phyloP scores from a whole-genome alignment of 345 rosid species.

The Balakata baccata region DNA sequence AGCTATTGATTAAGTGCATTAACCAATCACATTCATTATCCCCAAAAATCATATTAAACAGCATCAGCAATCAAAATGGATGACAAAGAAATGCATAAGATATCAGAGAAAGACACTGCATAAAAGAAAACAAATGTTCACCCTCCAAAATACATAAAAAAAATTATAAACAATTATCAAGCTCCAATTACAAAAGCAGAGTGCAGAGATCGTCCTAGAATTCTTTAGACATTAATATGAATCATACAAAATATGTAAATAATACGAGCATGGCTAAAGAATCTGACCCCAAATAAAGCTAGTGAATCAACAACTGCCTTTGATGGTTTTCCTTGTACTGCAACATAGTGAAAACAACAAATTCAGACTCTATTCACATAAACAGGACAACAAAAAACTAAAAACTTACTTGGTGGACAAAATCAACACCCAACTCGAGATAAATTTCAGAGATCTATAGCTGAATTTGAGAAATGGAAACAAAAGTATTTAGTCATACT shows the following conservation, averaged over 20 bases:
- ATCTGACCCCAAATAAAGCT: conserved; percentile 91
- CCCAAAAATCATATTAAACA: background rate
- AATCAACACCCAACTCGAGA: background rate
- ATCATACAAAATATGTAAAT: background rate
- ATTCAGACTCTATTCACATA: background rate
- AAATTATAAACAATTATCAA: background rate
- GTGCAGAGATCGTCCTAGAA: background rate
- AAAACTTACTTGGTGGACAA: background rate
- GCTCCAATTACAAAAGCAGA: background rate
- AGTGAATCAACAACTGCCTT: conserved; percentile 81
- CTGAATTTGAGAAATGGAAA: background rate
- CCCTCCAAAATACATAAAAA: background rate
- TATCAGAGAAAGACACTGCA: background rate
- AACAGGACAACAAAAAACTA: background rate
- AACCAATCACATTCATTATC: background rate
- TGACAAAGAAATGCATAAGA: background rate
- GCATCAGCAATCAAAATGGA: background rate
- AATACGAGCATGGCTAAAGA: conserved; percentile 18
- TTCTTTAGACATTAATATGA: background rate
- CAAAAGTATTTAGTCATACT: conserved; percentile 6
- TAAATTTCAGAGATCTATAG: conserved; percentile 1
- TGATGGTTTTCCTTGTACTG: conserved; percentile 95
- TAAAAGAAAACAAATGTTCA: background rate
- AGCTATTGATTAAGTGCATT: background rate
- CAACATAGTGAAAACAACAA: conserved; percentile 20